Evolutionary conservation across 1,284 basidiomycete species (phyloP).

Genomic region (Rhodotorula glutinis): DNA sequence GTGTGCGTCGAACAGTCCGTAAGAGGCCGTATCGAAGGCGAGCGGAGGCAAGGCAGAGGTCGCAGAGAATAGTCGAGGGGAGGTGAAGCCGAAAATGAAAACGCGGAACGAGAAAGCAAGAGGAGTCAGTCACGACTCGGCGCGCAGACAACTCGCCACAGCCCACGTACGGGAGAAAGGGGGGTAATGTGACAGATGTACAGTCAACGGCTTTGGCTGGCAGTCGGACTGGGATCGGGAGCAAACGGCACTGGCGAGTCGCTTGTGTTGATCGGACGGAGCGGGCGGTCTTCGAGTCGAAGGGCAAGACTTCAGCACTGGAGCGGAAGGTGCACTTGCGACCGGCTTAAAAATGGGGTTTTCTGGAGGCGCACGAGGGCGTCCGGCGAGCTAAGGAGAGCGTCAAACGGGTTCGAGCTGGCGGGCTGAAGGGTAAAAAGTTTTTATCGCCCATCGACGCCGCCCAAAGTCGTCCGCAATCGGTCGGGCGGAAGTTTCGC

Average conservation of each 20-base stretch:
- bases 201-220: slow-evolving; percentile 4
- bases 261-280: not conserved
- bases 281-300: not conserved
- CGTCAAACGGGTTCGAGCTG: not conserved
- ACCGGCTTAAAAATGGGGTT: not conserved
- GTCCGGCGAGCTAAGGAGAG: not conserved
- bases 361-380: slow-evolving; percentile 4
- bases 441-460: not conserved
- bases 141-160: not conserved
- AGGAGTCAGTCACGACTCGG: not conserved
- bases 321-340: not conserved
- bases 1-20: not conserved
- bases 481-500: no score
- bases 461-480: no score
- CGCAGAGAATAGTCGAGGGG: not conserved
- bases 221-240: slow-evolving; percentile 1
- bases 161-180: not conserved
- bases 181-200: slow-evolving; percentile 1
- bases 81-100: no score
- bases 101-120: no score
- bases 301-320: not conserved
- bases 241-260: not conserved
- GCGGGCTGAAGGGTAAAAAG: not conserved
- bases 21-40: not conserved
- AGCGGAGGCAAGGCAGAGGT: not conserved